phyloP scores from a whole-genome alignment of 352 stramenopile genomes.

The Thalassiosira delicatula region DNA sequence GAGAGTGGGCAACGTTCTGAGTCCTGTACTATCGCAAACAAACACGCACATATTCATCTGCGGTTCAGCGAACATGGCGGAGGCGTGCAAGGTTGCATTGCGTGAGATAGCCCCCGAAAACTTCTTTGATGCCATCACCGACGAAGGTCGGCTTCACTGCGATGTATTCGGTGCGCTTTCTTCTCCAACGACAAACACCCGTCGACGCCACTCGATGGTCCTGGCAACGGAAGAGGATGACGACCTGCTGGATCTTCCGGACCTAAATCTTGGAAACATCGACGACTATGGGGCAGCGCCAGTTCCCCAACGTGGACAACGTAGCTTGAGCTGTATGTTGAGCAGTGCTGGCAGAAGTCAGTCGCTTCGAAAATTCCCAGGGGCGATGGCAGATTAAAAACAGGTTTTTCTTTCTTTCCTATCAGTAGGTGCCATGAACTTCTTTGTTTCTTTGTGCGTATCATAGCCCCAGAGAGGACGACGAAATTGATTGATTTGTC shows the following conservation, averaged over 20 bases:
- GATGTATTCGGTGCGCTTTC: constrained; percentile 47
- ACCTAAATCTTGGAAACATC: too few relatives aligned
- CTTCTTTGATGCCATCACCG: constrained; percentile 17
- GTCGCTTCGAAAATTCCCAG: too few relatives aligned
- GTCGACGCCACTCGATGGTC: neutral
- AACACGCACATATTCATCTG: constrained; percentile 57
- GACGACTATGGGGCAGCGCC: too few relatives aligned
- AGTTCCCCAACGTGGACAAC: neutral
- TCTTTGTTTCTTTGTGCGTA: too few relatives aligned
- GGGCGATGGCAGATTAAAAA: too few relatives aligned
- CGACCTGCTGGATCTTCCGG: neutral
- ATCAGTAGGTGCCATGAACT: too few relatives aligned
- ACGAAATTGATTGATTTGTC: too few relatives aligned
- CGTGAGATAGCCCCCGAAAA: constrained; percentile 10
- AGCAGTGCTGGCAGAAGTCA: neutral
- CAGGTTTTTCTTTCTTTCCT: too few relatives aligned
- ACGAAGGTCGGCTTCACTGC: constrained; percentile 27
- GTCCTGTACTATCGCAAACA: constrained; percentile 3
- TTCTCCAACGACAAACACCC: neutral
- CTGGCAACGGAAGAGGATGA: neutral
- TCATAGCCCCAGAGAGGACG: too few relatives aligned
- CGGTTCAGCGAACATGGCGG: constrained; percentile 48
- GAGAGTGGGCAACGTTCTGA: constrained; percentile 19
- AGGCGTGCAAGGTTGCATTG: constrained; percentile 30
- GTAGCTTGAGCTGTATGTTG: neutral